Evolutionary conservation across 495 filamentous ascomycete species (phyloP), one percentile per base, ranked within the genome.

Genomic region (Penicillium manginii): DNA sequence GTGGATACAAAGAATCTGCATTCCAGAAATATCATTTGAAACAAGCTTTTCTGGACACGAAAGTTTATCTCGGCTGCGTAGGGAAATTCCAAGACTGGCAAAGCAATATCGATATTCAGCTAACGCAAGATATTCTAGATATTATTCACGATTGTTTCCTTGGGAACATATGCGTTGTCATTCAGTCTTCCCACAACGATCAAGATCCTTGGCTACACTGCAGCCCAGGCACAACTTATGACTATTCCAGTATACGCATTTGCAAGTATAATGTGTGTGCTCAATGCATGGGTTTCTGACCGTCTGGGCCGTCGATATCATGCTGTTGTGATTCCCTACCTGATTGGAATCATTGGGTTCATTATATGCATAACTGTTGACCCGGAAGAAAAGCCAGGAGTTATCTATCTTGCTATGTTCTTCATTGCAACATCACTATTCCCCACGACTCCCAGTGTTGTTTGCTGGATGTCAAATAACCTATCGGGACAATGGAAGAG

Each of bases 201-300:
- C 40, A 45, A 45, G 9, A 45, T 45, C 15, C 40, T 45, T n/a
- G 40, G 40, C 40, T 45, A 45, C 17, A 45, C 40, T 17, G 40
- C 40, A 17, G 40, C 40, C 14, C 40, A 45, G 40, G 40, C 40
- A 3, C 40, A 45, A 21, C 40, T 45, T n/a, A 45, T 45, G 40
- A 17, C 40, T n/a, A 45, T 45, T 21, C 40, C 40, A 45, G 40
- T 45, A 17, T 45, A 45, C 40, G 40, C 40, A 45, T 45, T 45
- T 19, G 40, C 40, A 3, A 45, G 40, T 19, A 45, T 45, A 19
- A 45, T 45, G 40, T 45, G 40, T 45, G 40, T 45, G 18, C 40
- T 45, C n/a, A 45, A 45, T 17, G n/a, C 40, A 21, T 45, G 40
- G 40, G 40, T 21, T 10, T 45, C 40, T 9, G 40, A 45, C 18